Base-by-base conservation (phyloP, 768 basidiomycete species). In the Leucosporidium scottii region DNA sequence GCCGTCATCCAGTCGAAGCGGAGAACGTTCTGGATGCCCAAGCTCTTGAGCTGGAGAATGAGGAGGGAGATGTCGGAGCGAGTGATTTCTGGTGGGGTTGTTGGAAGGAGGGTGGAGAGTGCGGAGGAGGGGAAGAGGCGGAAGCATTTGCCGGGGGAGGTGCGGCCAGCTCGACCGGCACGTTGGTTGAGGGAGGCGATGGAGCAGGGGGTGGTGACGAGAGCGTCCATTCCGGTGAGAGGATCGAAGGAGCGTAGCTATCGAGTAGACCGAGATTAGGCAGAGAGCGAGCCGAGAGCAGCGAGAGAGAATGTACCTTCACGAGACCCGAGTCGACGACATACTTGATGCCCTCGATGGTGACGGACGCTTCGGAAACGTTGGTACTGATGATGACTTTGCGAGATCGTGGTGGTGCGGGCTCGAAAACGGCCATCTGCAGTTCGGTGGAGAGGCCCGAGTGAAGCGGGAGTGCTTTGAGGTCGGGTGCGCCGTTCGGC, bases 321-420 rank as follows among this genome's bases (percentile, higher is more conserved):
- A 96, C 93, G 75, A 92, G 92, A 21, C 96, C 96, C 66, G 86
- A 87, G 75, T 99, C 96, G 4, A 98, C 83, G 20, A 99, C 93
- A 75, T 87, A 98, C 72, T 88, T 88, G 68, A 98, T 87, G 4
- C 93, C 93, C 51, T 97, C 91, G 65, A 99, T 97, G 1, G 96
- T 99, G 28, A 99, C 89, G 76, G 90, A 93, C 21, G 96, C 93
- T 79, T 99, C 96, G 21, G 96, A 96, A 59, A 98, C 93, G 76
- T 99, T 99, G 0, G 96, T 99, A 5, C 90, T 84, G 34, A 96
- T 84, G 61, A 99, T 86, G 61, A 96, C 87, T 78, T 98, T 99
- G 62, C 96, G 84, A 4, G 82, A 85, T 56, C 89, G 87, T 39
- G 82, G 81, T n/a, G 86, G 85, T 21, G 89, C 79, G 10, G 86